Conservation (phyloP, 2,329 filamentous ascomycete genomes). For the Microsporum audouinii region DNA sequence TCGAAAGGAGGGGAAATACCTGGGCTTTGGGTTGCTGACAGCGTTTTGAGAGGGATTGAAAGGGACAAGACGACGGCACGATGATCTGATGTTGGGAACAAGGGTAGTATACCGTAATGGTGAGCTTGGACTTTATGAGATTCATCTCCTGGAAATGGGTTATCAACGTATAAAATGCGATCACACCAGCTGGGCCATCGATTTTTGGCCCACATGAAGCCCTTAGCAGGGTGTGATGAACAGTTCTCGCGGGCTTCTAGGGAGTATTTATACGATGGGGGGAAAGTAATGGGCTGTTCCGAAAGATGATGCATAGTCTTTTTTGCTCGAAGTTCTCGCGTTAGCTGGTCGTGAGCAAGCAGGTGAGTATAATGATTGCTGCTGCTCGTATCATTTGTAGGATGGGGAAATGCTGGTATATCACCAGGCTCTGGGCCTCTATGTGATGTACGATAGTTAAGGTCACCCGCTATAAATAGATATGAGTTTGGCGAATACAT, state of each 20-base stretch:
- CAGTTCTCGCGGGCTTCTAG: constrained; percentile 33
- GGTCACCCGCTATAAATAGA: constrained; percentile 77
- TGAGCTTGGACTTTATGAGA: constrained; percentile 39
- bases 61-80: constrained; percentile 66
- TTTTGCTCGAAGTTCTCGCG: constrained; percentile 54
- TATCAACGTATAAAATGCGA: constrained; percentile 66
- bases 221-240: constrained; percentile 21
- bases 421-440: constrained; percentile 51
- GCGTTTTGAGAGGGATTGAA: constrained; percentile 38
- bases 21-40: constrained; percentile 17
- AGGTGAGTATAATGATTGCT: constrained; percentile 56
- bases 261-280: constrained; percentile 88
- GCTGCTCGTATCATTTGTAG: constrained; percentile 38
- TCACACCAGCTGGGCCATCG: constrained; percentile 93
- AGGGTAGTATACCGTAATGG: constrained; percentile 61
- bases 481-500: constrained; percentile 67
- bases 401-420: constrained; percentile 50
- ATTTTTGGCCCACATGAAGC: constrained; percentile 66
- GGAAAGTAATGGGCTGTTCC: constrained; percentile 65
- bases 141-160: constrained; percentile 40
- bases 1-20: constrained; percentile 42
- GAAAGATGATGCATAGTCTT: constrained; percentile 65
- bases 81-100: constrained; percentile 79
- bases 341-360: constrained; percentile 67
- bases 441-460: constrained; percentile 83